Evolutionary conservation across 2,329 filamentous ascomycete species (phyloP).

Genomic region (Ophiobolus disseminans): DNA sequence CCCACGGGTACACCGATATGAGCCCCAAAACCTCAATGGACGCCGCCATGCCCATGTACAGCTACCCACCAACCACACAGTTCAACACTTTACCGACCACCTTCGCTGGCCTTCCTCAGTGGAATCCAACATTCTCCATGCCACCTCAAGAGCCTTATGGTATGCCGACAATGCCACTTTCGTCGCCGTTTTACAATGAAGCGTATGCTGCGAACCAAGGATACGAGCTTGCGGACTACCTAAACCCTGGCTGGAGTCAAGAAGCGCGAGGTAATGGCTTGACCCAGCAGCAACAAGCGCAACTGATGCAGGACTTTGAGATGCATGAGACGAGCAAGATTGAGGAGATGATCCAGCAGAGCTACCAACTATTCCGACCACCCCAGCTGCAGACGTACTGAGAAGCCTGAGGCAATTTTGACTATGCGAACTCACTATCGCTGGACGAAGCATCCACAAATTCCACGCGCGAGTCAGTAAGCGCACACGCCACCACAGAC

Average conservation of each 20-base stretch:
- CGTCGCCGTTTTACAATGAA: constrained; percentile 45
- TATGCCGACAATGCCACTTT: constrained; percentile 30
- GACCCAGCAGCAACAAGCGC: constrained; percentile 80
- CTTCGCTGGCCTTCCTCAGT: constrained; percentile 46
- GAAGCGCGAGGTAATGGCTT: constrained; percentile 55
- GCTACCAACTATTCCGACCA: constrained; percentile 46
- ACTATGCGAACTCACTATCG: neutral
- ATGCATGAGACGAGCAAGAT: constrained; percentile 54
- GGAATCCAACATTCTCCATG: constrained; percentile 47
- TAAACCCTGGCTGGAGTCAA: constrained; percentile 66
- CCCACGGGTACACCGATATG: constrained; percentile 38
- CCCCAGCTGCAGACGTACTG: constrained; percentile 39
- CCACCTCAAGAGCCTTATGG: constrained; percentile 39
- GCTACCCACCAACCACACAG: constrained; percentile 35
- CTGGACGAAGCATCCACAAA: neutral
- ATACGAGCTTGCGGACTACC: constrained; percentile 50
- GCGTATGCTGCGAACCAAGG: constrained; percentile 44
- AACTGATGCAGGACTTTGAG: constrained; percentile 82
- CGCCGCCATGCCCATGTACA: constrained; percentile 36
- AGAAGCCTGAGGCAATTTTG: constrained; percentile 3
- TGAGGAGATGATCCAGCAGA: constrained; percentile 51
- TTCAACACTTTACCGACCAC: constrained; percentile 46
- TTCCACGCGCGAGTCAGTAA: neutral
- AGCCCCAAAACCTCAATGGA: constrained; percentile 42
- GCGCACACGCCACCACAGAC: neutral